Evolutionary conservation across 306 rosid genomes (phyloP).

Genomic region (Rubus parviflorus): DNA sequence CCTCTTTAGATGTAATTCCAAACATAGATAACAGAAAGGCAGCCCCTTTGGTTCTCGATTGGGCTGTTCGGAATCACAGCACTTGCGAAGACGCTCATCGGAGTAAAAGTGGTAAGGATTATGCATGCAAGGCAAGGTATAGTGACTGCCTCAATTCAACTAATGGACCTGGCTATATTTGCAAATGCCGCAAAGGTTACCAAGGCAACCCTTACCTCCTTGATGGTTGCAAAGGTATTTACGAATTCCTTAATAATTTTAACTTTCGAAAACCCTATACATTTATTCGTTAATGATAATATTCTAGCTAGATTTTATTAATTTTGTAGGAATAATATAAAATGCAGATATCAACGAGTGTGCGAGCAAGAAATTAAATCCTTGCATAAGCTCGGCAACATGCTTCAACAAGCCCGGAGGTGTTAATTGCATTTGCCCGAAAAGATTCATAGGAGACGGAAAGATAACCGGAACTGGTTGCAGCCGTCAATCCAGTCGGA

Average conservation of each 20-base stretch:
- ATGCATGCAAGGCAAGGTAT: constrained; percentile 22
- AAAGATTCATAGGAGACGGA: constrained; percentile 16
- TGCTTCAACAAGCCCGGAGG: constrained; percentile 14
- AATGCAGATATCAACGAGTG: constrained; percentile 30
- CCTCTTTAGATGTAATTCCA: background rate
- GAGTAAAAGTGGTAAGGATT: background rate
- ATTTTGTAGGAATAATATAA: background rate
- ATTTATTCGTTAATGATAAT: background rate
- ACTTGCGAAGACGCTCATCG: constrained; percentile 13
- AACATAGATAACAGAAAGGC: background rate
- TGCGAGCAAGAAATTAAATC: background rate
- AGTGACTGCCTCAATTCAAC: constrained; percentile 21
- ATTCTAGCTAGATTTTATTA: background rate
- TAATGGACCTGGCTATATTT: constrained; percentile 27
- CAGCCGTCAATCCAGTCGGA: background rate
- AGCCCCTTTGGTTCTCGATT: constrained; percentile 28
- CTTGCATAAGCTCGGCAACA: background rate
- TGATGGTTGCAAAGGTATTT: constrained; percentile 24
- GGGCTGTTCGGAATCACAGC: constrained; percentile 28
- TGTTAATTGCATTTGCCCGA: background rate
- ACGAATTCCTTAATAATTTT: background rate
- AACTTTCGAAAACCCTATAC: background rate
- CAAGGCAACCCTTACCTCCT: constrained; percentile 29
- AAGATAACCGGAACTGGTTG: constrained; percentile 8
- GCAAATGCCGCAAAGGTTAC: constrained; percentile 26